These are phyloP conservation scores for Psilocybe sp. DNA, from an alignment of 768 basidiomycete genomes.

Conservation along the genomic window DNA sequence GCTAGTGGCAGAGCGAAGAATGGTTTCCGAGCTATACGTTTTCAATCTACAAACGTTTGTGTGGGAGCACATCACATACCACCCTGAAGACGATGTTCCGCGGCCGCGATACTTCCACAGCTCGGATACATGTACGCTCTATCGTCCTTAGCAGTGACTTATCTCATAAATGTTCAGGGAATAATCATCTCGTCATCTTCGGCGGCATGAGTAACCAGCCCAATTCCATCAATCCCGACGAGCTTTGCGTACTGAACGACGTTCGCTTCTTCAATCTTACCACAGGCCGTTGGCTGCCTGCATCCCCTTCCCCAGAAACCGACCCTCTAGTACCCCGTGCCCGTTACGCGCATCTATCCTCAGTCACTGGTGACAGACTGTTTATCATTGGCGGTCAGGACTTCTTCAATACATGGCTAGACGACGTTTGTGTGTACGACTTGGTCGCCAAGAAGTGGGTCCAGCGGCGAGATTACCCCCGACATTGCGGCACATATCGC, in stretches of 20 bases:
- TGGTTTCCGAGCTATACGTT: constrained; percentile 88
- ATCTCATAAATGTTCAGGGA: constrained; percentile 49
- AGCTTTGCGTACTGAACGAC: constrained; percentile 90
- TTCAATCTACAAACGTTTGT: constrained; percentile 80
- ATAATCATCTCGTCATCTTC: constrained; percentile 87
- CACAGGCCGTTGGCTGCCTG: constrained; percentile 65
- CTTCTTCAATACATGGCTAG: constrained; percentile 88
- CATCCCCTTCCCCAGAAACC: constrained; percentile 31
- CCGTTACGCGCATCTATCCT: constrained; percentile 93
- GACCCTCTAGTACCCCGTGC: constrained; percentile 69
- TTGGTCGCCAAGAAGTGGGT: constrained; percentile 74
- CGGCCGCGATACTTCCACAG: constrained; percentile 93
- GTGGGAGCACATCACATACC: constrained; percentile 71
- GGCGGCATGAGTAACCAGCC: constrained; percentile 91
- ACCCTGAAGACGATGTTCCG: constrained; percentile 68
- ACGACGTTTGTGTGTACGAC: constrained; percentile 91
- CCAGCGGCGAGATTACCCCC: constrained; percentile 73
- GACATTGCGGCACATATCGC: constrained; percentile 96
- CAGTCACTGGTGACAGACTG: constrained; percentile 78
- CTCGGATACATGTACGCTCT: constrained; percentile 70
- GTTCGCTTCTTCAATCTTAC: constrained; percentile 85
- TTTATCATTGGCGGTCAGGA: constrained; percentile 97
- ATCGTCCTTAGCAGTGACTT: not conserved
- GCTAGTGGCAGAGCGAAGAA: constrained; percentile 78
- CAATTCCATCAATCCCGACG: constrained; percentile 67